Evolutionary conservation across 208 protist genomes (phyloP).

Genomic region (Trypanosoma boissoni): DNA sequence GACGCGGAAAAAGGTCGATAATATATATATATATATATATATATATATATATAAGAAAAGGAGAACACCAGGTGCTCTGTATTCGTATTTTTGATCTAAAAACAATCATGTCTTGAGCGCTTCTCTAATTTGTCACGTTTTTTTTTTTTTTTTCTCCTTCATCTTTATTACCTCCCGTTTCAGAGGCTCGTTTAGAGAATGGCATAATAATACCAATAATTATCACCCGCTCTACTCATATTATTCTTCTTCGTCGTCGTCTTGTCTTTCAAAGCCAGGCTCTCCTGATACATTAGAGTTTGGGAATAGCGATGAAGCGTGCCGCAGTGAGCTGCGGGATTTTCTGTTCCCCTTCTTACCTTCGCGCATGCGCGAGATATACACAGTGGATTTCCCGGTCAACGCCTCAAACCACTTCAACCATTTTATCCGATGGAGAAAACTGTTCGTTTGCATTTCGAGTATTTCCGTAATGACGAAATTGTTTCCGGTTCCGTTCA

Average conservation of each 20-base stretch:
- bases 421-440: constrained; percentile 30
- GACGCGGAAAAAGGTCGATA: too few relatives aligned
- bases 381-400: constrained; percentile 29
- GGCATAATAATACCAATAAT: too few relatives aligned
- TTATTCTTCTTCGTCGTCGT: too few relatives aligned
- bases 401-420: constrained; percentile 44
- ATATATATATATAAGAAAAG: too few relatives aligned
- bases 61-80: too few relatives aligned
- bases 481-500: neutral
- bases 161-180: neutral
- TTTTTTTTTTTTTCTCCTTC: neutral
- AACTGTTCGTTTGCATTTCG: constrained; percentile 36
- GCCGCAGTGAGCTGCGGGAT: neutral
- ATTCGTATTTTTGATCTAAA: too few relatives aligned
- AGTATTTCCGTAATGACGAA: constrained; percentile 26
- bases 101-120: neutral
- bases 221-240: too few relatives aligned
- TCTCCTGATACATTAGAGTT: neutral
- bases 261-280: too few relatives aligned
- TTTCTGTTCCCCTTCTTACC: constrained; percentile 1
- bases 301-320: constrained; percentile 9
- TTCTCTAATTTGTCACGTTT: neutral
- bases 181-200: neutral
- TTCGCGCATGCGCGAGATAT: constrained; percentile 28
- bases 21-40: too few relatives aligned